Conservation (phyloP, 371 early-diverging fungal species). For the Haplosporangium sp. region DNA sequence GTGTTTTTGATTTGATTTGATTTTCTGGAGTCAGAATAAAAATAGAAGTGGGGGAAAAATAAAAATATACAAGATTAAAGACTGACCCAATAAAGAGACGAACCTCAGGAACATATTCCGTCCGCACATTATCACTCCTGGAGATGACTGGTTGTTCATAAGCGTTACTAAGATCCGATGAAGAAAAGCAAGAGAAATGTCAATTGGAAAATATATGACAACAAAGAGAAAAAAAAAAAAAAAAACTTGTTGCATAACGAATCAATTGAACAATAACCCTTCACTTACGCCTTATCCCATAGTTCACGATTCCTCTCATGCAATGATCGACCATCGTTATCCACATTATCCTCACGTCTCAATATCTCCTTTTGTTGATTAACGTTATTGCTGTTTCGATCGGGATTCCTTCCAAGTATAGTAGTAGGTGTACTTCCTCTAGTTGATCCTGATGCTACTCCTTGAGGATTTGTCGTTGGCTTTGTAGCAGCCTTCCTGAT, state of each 20-base stretch:
- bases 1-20: background rate
- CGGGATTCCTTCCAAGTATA: background rate
- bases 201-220: background rate
- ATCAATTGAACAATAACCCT: background rate
- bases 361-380: background rate
- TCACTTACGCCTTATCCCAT: constrained; percentile 42
- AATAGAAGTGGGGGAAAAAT: background rate
- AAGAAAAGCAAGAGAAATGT: background rate
- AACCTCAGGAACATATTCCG: constrained; percentile 50
- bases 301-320: constrained; percentile 30
- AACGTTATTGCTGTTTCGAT: background rate
- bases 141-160: constrained; percentile 39
- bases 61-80: too few relatives aligned
- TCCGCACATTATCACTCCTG: constrained; percentile 30
- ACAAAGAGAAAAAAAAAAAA: too few relatives aligned
- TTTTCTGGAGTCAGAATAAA: too few relatives aligned
- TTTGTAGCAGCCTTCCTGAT: constrained; percentile 1
- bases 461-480: background rate
- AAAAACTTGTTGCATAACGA: too few relatives aligned
- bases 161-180: constrained; percentile 19
- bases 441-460: background rate
- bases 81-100: background rate
- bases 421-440: background rate
- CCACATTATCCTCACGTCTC: background rate
- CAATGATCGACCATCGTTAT: constrained; percentile 7